phyloP scores from a whole-genome alignment of 2,329 filamentous ascomycete genomes.

The Cladosporium sp. region DNA sequence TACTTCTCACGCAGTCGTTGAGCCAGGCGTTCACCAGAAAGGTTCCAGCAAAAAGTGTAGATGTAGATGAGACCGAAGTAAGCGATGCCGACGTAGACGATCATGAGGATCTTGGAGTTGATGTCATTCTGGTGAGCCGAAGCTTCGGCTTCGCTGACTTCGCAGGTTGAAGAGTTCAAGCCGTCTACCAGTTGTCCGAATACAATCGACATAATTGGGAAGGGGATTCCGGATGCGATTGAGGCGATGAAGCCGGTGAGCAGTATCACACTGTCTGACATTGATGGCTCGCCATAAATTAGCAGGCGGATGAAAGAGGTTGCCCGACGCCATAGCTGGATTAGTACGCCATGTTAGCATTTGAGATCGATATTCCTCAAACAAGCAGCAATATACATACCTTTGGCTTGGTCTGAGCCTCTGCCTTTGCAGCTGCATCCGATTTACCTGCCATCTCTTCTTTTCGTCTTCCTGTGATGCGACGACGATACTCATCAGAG shows the following conservation, averaged over 20 bases:
- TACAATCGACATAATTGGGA: conserved; percentile 59
- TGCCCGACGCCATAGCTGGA: conserved; percentile 9
- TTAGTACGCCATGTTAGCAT: neutral
- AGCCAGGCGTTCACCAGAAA: conserved; percentile 59
- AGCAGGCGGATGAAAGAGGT: conserved; percentile 3
- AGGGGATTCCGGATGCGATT: conserved; percentile 56
- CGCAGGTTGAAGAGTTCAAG: conserved; percentile 54
- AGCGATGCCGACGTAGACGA: conserved; percentile 61
- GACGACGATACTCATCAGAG: neutral
- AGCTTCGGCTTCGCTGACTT: conserved; percentile 28
- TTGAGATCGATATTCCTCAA: neutral
- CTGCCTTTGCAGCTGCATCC: neutral
- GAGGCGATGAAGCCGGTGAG: conserved; percentile 41
- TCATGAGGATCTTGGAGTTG: conserved; percentile 53
- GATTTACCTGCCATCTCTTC: neutral
- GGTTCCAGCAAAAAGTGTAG: conserved; percentile 60
- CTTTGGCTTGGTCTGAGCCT: neutral
- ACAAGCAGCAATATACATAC: neutral
- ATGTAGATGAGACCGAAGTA: conserved; percentile 61
- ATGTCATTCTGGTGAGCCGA: conserved; percentile 40
- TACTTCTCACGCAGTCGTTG: conserved; percentile 59
- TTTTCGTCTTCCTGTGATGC: neutral
- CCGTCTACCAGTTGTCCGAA: conserved; percentile 61
- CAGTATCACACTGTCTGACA: conserved; percentile 20
- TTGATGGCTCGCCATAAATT: conserved; percentile 3